Base-by-base conservation (phyloP, 1,139 yeast species). In the Scheffersomyces stambukii region DNA sequence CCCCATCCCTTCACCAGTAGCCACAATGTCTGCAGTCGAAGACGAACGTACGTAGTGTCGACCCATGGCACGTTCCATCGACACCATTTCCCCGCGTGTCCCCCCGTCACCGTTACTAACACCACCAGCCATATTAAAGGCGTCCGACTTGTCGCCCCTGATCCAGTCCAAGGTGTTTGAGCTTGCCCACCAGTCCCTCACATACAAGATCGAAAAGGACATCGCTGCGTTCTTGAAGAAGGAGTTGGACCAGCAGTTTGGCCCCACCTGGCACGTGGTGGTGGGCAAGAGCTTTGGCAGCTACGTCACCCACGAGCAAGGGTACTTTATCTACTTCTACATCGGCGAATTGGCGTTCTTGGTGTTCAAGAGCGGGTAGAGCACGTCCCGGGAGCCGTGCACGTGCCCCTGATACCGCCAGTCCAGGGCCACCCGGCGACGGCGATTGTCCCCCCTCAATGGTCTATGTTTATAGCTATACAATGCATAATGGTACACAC, bases 221-320 rank as follows among this genome's bases (percentile, higher is more conserved):
- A 70, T 86, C 26, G 96, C 98, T 10, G 78, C 86, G 0, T 71
- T 64, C 39, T 64, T 89, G 41, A 91, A 91, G 62, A 84, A 83
- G 50, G 86, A 81, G 44, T 59, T 72, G 52, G 70, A 74, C 39
- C 62, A 59, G 29, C 45, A 59, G 35, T 81, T 71, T 45, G 96
- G 96, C 1, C 75, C 82, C 25, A 78, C 95, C 14, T 91, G 98
- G 98, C 97, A 91, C 54, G 93, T 88, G 17, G 77, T 91, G 35
- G 96, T 88, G 30, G 99, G 98, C 17, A 78, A 80, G 54, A 83
- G 83, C 48, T 91, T 91, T 58, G 97, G 97, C 4, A 79, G 93
- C 31, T 88, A 82, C 51, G 96, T 93, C 15, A 85, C 97, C 12
- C 98, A 93, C 51, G 89, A 75, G 47, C 73, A 82, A 38, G 94